phyloP scores from a whole-genome alignment of 257 asterid genomes.

The Jacaranda mimosifolia region DNA sequence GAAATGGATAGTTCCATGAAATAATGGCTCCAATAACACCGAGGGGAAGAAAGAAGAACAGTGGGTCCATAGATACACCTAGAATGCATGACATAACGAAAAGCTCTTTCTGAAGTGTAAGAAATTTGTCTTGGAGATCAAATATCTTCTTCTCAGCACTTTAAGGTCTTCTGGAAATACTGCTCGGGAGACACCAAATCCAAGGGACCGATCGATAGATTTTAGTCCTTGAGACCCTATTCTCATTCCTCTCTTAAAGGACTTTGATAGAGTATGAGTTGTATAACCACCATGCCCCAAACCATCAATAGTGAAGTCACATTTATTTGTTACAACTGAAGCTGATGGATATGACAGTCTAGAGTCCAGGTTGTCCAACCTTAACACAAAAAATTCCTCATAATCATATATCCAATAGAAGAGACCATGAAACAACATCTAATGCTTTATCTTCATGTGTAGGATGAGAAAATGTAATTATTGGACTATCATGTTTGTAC shows the following conservation, averaged over 20 bases:
- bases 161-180: constrained; percentile 97
- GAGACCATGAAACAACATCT: too few species aligned
- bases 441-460: too few species aligned
- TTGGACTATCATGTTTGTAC: neutral
- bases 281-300: constrained; percentile 61
- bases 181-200: constrained; percentile 87
- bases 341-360: constrained; percentile 87
- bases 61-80: constrained; percentile 95
- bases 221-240: constrained; percentile 96
- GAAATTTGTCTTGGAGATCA: constrained; percentile 96
- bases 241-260: constrained; percentile 85
- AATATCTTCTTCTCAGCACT: constrained; percentile 90
- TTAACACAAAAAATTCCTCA: constrained; percentile 41
- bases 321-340: constrained; percentile 68
- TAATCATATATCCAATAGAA: constrained; percentile 14
- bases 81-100: constrained; percentile 92
- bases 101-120: constrained; percentile 85
- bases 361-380: constrained; percentile 96
- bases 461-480: constrained; percentile 10
- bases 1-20: too few species aligned
- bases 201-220: constrained; percentile 89
- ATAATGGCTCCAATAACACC: too few species aligned
- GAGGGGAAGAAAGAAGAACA: constrained; percentile 97
- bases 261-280: constrained; percentile 62
- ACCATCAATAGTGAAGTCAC: constrained; percentile 79